These are phyloP conservation scores for Spatholobus suberectus DNA, from an alignment of 306 rosid genomes.

Conservation along the genomic window DNA sequence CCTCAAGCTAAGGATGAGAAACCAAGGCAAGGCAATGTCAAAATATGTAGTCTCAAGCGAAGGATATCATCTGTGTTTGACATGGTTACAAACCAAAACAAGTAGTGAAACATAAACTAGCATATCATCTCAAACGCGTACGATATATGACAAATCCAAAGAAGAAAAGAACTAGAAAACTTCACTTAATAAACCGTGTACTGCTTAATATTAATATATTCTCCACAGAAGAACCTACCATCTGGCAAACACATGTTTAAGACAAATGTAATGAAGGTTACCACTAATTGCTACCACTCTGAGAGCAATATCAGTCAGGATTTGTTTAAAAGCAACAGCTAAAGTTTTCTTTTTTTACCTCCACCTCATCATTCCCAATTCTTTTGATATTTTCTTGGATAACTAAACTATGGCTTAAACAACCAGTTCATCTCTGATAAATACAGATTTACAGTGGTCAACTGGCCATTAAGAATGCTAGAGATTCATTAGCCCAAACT, in stretches of 20 bases:
- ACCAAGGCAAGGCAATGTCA: neutral
- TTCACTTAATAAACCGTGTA: constrained; percentile 15
- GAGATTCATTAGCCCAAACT: constrained; percentile 20
- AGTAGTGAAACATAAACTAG: neutral
- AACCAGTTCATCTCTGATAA: constrained; percentile 12
- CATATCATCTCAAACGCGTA: constrained; percentile 1
- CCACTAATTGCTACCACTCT: neutral
- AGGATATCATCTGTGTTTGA: no score
- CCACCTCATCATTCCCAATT: constrained; percentile 6
- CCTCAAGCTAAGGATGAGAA: constrained; percentile 25
- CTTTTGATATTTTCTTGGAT: neutral
- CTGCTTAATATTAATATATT: neutral
- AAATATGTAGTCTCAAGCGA: no score
- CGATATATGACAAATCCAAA: constrained; percentile 14
- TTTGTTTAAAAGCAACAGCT: neutral
- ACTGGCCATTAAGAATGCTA: constrained; percentile 25
- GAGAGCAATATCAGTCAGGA: neutral
- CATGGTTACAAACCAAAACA: no score
- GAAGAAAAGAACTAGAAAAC: neutral
- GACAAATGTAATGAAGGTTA: constrained; percentile 16
- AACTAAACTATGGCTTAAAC: neutral
- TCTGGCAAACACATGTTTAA: neutral
- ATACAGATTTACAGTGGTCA: constrained; percentile 8
- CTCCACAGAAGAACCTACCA: constrained; percentile 5
- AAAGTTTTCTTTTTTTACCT: neutral